Evolutionary conservation across 202 grass and related monocot species (phyloP), one percentile per base, ranked within the genome.

Genomic region (Carex arenaria): DNA sequence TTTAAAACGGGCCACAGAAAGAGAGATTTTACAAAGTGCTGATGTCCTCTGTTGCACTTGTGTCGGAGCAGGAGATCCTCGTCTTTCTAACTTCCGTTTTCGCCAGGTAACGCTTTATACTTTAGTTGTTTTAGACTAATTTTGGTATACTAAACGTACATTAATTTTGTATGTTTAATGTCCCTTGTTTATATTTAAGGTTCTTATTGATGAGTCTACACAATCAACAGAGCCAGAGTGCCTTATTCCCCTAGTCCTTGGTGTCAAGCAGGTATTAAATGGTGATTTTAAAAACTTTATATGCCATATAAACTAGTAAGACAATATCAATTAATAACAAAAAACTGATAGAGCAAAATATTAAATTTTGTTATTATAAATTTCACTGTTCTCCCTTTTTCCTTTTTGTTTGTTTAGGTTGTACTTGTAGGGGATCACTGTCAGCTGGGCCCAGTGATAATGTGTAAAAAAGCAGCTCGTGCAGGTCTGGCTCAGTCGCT

Each of bases 1-100:
- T 81, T 85, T 99, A 87, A 99, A 99, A 90, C 87, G 97, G 80
- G 89, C 97, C 10, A 99, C 97, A 57, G 93, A 96, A 89, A 96
- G 97, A 84, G 97, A 99, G 88, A 99, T 96, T 88, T 85, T 99
- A 15, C 97, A 99, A 74, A 99, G 93, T 87, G 97, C 97, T 79
- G 97, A 99, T 92, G 97, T 99, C 45, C 96, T 99, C 95, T 99
- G 93, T 72, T 99, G 97, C 84, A 99, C 97, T 66, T 99, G 93
- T 94, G 97, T 99, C 62, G 97, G 93, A 88, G 97, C 93, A 87
- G 93, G 96, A 87, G 96, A 99, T 67, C 96, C 96, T 45, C 91
- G 96, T 45, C 84, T 99, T 68, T 86, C 93, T 78, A 99, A 99
- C 70, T 99, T 99, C 74, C 93, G 96, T 72, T 99, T 99, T 82